Percentiles rank a stretch among this genome's conserved stretches.
Conservation (phyloP, 345 rosid genomes). For the Rhodamnia rubescens region DNA sequence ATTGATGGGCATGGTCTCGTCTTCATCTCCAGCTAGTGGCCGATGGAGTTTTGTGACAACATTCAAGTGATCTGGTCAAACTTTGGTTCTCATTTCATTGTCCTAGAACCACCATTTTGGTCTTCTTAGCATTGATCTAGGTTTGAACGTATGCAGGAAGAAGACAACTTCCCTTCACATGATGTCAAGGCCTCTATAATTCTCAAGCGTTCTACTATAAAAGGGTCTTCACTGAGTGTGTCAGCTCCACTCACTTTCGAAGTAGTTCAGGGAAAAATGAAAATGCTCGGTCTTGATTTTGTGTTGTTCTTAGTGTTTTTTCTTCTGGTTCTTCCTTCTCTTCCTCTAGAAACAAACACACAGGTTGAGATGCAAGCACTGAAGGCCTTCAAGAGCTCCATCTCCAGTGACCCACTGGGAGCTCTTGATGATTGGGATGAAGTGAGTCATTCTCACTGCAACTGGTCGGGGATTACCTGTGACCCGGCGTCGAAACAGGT, state of each 20-base stretch:
- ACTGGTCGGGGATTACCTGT: slow-evolving; percentile 72
- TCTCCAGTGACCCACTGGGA: slow-evolving; percentile 47
- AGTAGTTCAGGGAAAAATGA: background rate
- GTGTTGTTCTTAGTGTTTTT: background rate
- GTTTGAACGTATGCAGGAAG: background rate
- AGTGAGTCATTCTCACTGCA: slow-evolving; percentile 45
- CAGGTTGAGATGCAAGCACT: slow-evolving; percentile 44
- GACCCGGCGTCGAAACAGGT: slow-evolving; percentile 31
- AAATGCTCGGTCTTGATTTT: background rate
- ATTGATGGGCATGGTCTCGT: background rate
- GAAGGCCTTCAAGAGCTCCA: slow-evolving; percentile 40
- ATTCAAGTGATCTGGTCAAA: background rate
- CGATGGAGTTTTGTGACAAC: background rate
- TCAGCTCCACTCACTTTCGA: background rate
- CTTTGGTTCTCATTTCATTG: background rate
- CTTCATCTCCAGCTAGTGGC: background rate
- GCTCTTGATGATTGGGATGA: slow-evolving; percentile 50
- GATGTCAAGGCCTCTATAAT: background rate
- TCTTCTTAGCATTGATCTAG: background rate
- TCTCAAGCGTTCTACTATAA: background rate
- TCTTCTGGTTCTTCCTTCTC: background rate
- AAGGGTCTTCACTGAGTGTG: background rate
- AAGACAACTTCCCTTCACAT: background rate
- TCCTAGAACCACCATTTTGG: background rate
- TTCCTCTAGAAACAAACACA: background rate